Conservation (phyloP, 257 asterid genomes). For the Ballota nigra region DNA sequence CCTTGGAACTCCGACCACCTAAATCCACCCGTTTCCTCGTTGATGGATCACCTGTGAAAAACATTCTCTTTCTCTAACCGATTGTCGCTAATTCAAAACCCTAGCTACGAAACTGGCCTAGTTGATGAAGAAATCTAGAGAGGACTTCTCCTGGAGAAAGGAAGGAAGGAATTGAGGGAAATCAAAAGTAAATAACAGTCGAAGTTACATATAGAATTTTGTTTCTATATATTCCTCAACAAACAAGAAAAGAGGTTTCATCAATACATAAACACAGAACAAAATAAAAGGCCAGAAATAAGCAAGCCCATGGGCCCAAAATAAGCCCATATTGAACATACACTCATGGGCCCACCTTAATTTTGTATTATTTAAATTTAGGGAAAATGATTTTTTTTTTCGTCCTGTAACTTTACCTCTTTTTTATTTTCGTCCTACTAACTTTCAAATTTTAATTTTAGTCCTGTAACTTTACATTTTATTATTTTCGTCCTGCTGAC, state of each 20-base stretch:
- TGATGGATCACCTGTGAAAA: constrained; percentile 88
- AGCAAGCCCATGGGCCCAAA: too few relatives aligned
- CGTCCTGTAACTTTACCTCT: too few relatives aligned
- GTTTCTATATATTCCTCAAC: background rate
- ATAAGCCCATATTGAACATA: too few relatives aligned
- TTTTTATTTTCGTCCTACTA: too few relatives aligned
- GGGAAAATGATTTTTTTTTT: too few relatives aligned
- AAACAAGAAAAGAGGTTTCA: background rate
- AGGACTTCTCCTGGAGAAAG: constrained; percentile 13
- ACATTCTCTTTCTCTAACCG: constrained; percentile 41
- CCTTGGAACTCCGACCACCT: constrained; percentile 97
- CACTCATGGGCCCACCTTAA: too few relatives aligned
- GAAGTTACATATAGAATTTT: background rate
- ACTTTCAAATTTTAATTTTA: too few relatives aligned
- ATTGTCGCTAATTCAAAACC: constrained; percentile 22
- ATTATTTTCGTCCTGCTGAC: too few relatives aligned
- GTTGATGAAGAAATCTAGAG: constrained; percentile 25
- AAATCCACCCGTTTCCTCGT: constrained; percentile 90
- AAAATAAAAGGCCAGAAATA: too few relatives aligned
- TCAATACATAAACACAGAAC: too few relatives aligned
- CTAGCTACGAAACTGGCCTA: constrained; percentile 17
- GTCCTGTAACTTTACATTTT: too few relatives aligned
- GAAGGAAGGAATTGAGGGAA: constrained; percentile 8
- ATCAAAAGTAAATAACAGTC: constrained; percentile 12
- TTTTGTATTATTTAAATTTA: too few relatives aligned